Base-by-base conservation (phyloP, 768 basidiomycete species). In the Tricholoma sp. region DNA sequence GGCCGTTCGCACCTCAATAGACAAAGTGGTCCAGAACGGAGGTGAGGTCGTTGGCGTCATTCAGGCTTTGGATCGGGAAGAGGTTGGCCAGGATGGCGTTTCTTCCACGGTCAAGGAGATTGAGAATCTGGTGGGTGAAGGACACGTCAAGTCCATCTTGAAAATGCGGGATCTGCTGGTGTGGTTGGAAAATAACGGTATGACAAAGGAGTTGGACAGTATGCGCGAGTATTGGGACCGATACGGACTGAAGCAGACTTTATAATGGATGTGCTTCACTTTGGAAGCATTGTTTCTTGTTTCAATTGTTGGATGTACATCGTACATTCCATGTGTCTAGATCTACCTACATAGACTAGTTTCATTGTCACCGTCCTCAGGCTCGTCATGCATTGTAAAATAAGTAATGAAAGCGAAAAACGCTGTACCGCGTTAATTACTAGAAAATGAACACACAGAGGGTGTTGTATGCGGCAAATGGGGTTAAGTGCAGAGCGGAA, bases 41-140 rank as follows among this genome's bases (percentile, higher is more conserved):
- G 94, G 95, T 0, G 78, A 88, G 53, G 86, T 97, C 6, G 89
- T 94, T 0, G 96, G 96, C 1, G 89, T 97, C 17, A 80, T 96
- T 6, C 86, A 94, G 66, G 80, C 87, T 45, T 78, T 99, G 5
- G 94, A 98, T 67, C 77, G 94, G 9, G 85, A 95, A 68, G 94
- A 96, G 72, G 80, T 88, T 3, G 91, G 90, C 0, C 79, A 83
- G 66, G 85, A 87, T 59, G 81, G 83, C 0, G 70, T 68, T 6
- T 79, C 76, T 63, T 89, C 86, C 59, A 91, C 93, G 0, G 88
- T 95, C 6, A 80, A 85, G 64, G 94, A 98, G 67, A 78, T 98
- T 8, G 89, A 94, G 66, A 69, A 69, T 15, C 75, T 91, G 48
- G 74, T 94, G 20, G 90, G 92, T 17, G 75, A 77, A 44, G 89